These are phyloP conservation scores for Diplodia seriata DNA, from an alignment of 2,329 filamentous ascomycete species.

Conservation along the genomic window DNA sequence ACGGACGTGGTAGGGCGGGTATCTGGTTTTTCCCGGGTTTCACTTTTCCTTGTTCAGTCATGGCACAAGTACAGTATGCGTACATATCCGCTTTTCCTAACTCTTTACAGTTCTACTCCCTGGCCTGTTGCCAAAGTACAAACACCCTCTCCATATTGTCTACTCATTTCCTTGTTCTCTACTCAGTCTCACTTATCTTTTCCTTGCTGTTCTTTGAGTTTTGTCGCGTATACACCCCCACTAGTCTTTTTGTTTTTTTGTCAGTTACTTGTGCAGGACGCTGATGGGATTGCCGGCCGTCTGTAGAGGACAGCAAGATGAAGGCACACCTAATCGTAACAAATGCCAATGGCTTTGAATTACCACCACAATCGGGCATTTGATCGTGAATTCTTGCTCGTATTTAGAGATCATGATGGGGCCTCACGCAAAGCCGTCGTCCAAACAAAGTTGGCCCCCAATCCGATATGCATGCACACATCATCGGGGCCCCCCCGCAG, in stretches of 20 bases:
- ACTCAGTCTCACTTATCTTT: background rate
- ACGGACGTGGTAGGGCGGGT: background rate
- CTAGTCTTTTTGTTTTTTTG: background rate
- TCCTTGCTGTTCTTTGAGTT: background rate
- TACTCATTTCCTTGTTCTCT: background rate
- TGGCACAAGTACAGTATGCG: background rate
- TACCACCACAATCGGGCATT: background rate
- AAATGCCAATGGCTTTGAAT: background rate
- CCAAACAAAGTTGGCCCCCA: constrained; percentile 1
- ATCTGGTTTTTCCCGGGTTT: constrained; percentile 1
- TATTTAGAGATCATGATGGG: background rate
- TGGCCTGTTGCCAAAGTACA: background rate
- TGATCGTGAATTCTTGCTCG: background rate
- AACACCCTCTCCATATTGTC: background rate
- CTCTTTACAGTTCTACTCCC: background rate
- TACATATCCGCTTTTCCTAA: background rate
- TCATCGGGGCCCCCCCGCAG: background rate
- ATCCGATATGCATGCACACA: background rate
- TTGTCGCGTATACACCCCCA: background rate
- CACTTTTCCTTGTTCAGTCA: background rate
- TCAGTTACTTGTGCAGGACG: background rate
- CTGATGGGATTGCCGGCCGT: background rate
- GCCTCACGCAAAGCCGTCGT: background rate
- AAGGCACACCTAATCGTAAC: background rate
- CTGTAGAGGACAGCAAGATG: background rate